phyloP scores from a whole-genome alignment of 192 early-diverging fungal species.

The Funneliformis geosporum region DNA sequence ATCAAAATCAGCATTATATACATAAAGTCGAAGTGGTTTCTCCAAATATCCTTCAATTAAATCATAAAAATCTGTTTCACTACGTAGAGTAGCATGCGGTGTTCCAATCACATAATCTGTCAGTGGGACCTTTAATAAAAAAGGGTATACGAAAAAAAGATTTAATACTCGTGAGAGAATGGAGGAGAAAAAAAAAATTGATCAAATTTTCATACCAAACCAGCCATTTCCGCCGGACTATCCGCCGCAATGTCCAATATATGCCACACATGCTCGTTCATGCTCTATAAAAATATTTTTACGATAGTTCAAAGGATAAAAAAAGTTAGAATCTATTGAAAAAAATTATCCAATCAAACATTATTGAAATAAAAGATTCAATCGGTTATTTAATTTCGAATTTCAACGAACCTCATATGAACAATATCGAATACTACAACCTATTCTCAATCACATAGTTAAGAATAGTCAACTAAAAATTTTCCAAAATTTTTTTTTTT shows the following conservation, averaged over 20 bases:
- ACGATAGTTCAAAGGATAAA: neutral
- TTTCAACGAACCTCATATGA: slow-evolving; percentile 50
- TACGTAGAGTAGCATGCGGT: slow-evolving; percentile 57
- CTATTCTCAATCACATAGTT: slow-evolving; percentile 29
- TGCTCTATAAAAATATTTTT: slow-evolving; percentile 30
- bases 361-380: slow-evolving; percentile 13
- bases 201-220: slow-evolving; percentile 42
- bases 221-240: slow-evolving; percentile 72
- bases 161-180: neutral
- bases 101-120: slow-evolving; percentile 77
- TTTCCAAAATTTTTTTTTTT: no score
- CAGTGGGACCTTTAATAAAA: slow-evolving; percentile 38
- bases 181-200: neutral
- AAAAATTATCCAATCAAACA: neutral
- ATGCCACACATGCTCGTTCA: slow-evolving; percentile 66
- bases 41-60: slow-evolving; percentile 63
- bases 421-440: slow-evolving; percentile 70
- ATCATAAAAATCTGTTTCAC: slow-evolving; percentile 64
- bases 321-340: neutral
- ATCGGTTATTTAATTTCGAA: neutral
- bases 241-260: slow-evolving; percentile 63
- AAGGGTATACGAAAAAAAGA: neutral
- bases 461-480: neutral
- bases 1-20: slow-evolving; percentile 69
- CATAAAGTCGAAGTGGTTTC: slow-evolving; percentile 61